These are phyloP conservation scores for Hanseniaspora sp. DNA, from an alignment of 1,139 yeast species.

Conservation along the genomic window DNA sequence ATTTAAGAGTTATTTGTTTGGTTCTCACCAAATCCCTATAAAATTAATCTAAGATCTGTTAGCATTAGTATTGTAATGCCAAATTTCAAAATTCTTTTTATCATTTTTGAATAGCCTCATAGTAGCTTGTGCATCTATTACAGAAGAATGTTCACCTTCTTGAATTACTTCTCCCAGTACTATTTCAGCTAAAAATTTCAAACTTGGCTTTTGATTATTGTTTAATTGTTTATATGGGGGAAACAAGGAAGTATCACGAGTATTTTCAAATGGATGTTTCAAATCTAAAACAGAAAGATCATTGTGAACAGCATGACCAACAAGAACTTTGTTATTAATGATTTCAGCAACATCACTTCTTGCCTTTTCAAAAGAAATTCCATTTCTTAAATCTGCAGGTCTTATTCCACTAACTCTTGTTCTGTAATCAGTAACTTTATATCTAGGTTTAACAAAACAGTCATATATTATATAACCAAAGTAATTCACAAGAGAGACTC, in stretches of 20 bases:
- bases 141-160: slow-evolving; percentile 67
- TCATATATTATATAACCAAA: slow-evolving; percentile 66
- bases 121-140: slow-evolving; percentile 82
- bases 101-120: slow-evolving; percentile 63
- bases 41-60: background rate
- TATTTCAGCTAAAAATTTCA: slow-evolving; percentile 53
- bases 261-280: slow-evolving; percentile 52
- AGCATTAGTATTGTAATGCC: slow-evolving; percentile 12
- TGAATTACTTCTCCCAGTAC: slow-evolving; percentile 58
- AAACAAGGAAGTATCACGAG: slow-evolving; percentile 66
- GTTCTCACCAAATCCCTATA: too few relatives aligned
- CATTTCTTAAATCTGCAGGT: slow-evolving; percentile 56
- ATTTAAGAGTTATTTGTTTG: too few relatives aligned
- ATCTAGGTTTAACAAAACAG: slow-evolving; percentile 61
- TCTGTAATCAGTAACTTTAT: slow-evolving; percentile 77
- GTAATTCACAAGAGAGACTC: slow-evolving; percentile 78
- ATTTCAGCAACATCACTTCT: slow-evolving; percentile 44
- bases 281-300: slow-evolving; percentile 60
- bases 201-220: slow-evolving; percentile 59
- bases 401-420: slow-evolving; percentile 89
- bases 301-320: slow-evolving; percentile 78
- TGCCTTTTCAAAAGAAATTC: slow-evolving; percentile 55
- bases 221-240: slow-evolving; percentile 43
- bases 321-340: slow-evolving; percentile 45
- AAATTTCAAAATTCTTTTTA: slow-evolving; percentile 48